Conservation (phyloP, 208 protist species). For the Tritrichomonas foetus region DNA sequence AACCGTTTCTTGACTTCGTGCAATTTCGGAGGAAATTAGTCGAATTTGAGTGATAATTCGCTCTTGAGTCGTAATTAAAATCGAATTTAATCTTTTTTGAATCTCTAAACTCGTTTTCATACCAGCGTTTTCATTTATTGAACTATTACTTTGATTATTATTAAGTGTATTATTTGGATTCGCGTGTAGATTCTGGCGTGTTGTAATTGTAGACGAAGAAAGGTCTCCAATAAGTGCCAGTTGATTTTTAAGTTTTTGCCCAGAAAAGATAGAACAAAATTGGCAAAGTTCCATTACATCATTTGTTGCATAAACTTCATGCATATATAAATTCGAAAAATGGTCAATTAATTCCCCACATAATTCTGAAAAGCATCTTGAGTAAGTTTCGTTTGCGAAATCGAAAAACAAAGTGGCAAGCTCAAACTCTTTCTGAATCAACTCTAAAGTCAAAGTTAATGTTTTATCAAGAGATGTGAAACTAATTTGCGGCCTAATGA, state of each 20-base stretch:
- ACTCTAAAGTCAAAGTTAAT: not conserved
- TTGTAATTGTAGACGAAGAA: not conserved
- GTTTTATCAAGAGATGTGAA: not conserved
- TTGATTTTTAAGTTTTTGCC: no score
- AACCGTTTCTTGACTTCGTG: not conserved
- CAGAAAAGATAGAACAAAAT: no score
- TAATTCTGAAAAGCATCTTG: not conserved
- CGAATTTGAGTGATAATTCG: not conserved
- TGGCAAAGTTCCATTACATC: not conserved
- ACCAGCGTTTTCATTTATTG: no score
- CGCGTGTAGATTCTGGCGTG: not conserved
- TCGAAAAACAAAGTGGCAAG: not conserved
- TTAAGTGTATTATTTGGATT: not conserved
- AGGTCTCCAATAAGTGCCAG: no score
- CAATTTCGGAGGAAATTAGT: not conserved
- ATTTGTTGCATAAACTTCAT: not conserved
- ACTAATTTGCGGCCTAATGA: not conserved
- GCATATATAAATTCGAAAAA: not conserved
- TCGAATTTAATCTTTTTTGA: not conserved
- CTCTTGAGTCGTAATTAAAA: not conserved
- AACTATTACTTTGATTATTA: not conserved
- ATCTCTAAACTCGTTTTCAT: no score
- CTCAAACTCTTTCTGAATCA: not conserved
- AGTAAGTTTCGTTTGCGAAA: not conserved
- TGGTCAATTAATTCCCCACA: not conserved